Evolutionary conservation across 2,329 filamentous ascomycete species (phyloP).

Genomic region (Xylariaceae sp.): DNA sequence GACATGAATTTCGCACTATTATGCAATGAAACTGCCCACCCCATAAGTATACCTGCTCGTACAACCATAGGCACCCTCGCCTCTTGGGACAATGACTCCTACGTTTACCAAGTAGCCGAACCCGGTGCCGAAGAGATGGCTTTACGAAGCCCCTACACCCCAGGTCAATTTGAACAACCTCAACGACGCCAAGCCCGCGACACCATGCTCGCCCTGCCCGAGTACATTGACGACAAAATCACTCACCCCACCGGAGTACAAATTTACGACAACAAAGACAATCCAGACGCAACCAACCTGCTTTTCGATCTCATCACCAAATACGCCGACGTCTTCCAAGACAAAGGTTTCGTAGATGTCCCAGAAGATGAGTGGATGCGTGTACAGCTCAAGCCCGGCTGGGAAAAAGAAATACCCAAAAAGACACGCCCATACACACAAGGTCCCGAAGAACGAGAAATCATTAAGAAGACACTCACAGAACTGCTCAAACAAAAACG

Average conservation of each 20-base stretch:
- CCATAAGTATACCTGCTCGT: background rate
- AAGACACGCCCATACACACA: background rate
- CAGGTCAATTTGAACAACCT: background rate
- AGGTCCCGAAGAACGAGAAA: background rate
- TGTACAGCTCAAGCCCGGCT: background rate
- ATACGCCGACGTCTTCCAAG: background rate
- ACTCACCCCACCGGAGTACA: background rate
- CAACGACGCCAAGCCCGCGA: background rate
- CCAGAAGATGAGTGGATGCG: background rate
- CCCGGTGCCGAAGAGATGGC: background rate
- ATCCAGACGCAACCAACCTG: background rate
- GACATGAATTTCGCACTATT: background rate
- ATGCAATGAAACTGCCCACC: background rate
- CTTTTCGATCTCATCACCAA: background rate
- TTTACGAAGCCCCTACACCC: background rate
- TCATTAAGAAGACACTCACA: background rate
- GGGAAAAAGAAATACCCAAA: background rate
- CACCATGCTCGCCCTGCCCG: background rate
- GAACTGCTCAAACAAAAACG: background rate
- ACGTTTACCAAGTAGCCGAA: background rate
- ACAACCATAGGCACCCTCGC: background rate
- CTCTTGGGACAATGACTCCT: background rate
- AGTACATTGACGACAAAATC: background rate
- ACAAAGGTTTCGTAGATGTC: background rate
- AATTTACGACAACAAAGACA: background rate